Base-by-base conservation (phyloP, 2,329 filamentous ascomycete genomes). In the Cordyceps farinosa region DNA sequence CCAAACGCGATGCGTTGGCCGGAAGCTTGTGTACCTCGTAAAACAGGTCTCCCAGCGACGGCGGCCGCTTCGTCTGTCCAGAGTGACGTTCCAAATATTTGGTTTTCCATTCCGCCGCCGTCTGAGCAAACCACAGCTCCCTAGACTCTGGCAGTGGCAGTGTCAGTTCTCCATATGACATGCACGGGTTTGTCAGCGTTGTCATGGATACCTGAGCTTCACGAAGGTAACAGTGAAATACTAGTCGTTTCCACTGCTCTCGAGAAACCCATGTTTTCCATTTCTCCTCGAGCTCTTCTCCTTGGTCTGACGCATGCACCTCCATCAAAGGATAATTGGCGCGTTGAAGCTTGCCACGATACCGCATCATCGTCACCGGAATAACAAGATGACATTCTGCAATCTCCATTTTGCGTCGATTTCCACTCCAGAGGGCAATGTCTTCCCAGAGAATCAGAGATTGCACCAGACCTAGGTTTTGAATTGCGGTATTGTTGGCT, bases 171-270 rank as follows among this genome's bases (percentile, higher is more conserved):
- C 87, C 81, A 68, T 90, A 91, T 0, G 88, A 89, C 66, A 91
- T 84, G 27, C 86, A 76, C 0, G 87, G 86, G 64, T 84, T 87
- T 29, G 83, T 85, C 61, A 89, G 78, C 4, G 89, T 79, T 1
- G 86, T 84, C 77, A 91, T 88, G 2, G 89, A 90, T 4, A 84
- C 80, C 65, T 90, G 86, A 0, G 86, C 80, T 68, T 91, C 89
- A 63, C 87, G 82, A 5, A 88, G 74, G 67, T 89, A 89, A 15
- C 84, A 76, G 69, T 88, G 86, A 64, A 89, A 87, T 3, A 85
- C 84, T 2, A 92, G 82, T 42, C 83, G 82, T 70, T 90, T 89
- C 76, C 85, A 89, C 3, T 84, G 86, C 69, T 91, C 88, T 64
- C 84, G 78, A 53, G 84, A 79, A 15, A 84, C 80, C 88, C 88